Conservation (phyloP, 805 yeast species). For the Teunomyces panamensis region DNA sequence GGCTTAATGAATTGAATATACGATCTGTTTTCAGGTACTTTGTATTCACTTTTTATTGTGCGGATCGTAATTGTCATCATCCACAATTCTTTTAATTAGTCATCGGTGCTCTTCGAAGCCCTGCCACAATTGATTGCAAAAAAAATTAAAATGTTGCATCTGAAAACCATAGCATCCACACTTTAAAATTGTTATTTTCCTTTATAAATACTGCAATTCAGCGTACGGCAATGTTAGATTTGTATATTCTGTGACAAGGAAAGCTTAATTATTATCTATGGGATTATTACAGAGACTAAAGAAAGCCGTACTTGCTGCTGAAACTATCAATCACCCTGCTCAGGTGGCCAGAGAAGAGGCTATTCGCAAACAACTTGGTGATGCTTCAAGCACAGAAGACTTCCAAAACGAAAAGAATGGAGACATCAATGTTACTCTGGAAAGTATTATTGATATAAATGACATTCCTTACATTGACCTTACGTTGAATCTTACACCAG, state of each 20-base stretch:
- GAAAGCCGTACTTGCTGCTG: not conserved
- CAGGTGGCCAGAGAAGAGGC: not conserved
- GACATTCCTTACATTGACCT: slow-evolving; percentile 21
- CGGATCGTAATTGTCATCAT: not conserved
- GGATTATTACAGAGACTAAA: not conserved
- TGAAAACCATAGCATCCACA: not conserved
- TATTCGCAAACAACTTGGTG: not conserved
- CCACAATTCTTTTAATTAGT: not conserved
- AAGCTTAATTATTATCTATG: not conserved
- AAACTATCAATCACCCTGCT: not conserved
- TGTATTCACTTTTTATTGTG: too few relatives aligned
- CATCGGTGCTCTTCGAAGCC: not conserved
- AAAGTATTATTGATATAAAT: not conserved
- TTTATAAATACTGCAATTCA: not conserved
- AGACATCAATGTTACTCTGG: not conserved
- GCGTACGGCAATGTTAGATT: too few relatives aligned
- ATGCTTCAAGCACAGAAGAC: not conserved
- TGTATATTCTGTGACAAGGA: not conserved
- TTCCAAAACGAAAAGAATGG: not conserved
- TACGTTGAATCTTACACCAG: slow-evolving; percentile 15
- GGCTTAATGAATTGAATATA: too few relatives aligned
- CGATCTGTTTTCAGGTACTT: too few relatives aligned
- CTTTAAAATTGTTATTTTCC: not conserved
- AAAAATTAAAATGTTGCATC: not conserved
- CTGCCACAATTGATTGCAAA: slow-evolving; percentile 4